These are phyloP conservation scores for Canavalia ensiformis DNA, from an alignment of 306 rosid species.

Conservation along the genomic window DNA sequence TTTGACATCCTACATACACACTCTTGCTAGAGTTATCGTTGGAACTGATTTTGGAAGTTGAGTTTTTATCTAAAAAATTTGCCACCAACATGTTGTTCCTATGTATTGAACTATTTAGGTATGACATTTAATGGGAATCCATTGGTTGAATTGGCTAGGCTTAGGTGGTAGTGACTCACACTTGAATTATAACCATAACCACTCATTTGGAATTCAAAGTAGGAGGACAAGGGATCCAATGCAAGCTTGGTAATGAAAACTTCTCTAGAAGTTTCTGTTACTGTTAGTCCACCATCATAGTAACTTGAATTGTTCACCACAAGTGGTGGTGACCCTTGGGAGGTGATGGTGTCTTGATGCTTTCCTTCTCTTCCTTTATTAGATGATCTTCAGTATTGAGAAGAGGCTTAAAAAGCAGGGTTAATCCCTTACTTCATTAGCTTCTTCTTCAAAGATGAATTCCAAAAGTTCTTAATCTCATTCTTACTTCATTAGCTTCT, in stretches of 20 bases:
- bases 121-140: slow-evolving; percentile 72
- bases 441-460: slow-evolving; percentile 91
- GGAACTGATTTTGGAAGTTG: slow-evolving; percentile 60
- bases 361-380: slow-evolving; percentile 51
- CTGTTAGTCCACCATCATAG: slow-evolving; percentile 40
- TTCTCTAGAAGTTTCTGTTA: slow-evolving; percentile 54
- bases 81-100: slow-evolving; percentile 56
- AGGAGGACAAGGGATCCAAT: slow-evolving; percentile 62
- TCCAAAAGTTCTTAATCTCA: slow-evolving; percentile 70
- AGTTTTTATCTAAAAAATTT: slow-evolving; percentile 68
- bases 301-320: slow-evolving; percentile 22
- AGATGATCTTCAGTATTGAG: slow-evolving; percentile 42
- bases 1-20: slow-evolving; percentile 60
- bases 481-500: too few relatives aligned
- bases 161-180: slow-evolving; percentile 12
- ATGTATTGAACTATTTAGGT: slow-evolving; percentile 63
- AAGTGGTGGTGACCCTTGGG: slow-evolving; percentile 60
- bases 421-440: slow-evolving; percentile 95
- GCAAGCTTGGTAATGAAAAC: slow-evolving; percentile 47
- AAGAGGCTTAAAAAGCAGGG: slow-evolving; percentile 77
- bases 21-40: slow-evolving; percentile 74
- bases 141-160: slow-evolving; percentile 48
- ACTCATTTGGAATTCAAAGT: slow-evolving; percentile 62
- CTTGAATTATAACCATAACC: too few relatives aligned
- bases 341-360: slow-evolving; percentile 45